Evolutionary conservation across 2,329 filamentous ascomycete species (phyloP), one percentile per base, ranked within the genome.

Genomic region (Drechslerella coelobrocha): DNA sequence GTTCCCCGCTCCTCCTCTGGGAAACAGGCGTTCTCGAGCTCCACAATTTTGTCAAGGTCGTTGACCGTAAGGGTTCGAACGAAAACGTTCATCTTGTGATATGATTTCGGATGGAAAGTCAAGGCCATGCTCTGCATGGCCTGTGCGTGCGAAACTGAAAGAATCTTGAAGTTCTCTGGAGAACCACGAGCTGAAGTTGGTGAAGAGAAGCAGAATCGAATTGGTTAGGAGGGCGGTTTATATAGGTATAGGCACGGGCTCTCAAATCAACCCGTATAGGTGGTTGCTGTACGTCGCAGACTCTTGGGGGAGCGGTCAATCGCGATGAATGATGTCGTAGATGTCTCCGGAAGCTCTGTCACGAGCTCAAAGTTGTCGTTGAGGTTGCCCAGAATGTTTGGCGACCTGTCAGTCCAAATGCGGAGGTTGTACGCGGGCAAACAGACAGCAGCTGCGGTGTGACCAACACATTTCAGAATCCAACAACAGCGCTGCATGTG

Each of bases 81-180:
- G 23, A 66, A 72, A 12, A 72, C 50, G 14, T 47, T 21, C 60
- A 61, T 66, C 43, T 72, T 72, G 39, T 54, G 48, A 2, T 48
- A 47, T 23, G 39, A 23, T 31, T 72, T 72, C 1, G 68, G 68
- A 45, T 72, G 68, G 50, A 72, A 72, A 10, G 68, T 72, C 24
- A 72, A 61, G 55, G 68, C 68, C 68, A 72, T 72, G 68, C 61
- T 57, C 34, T 65, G 61, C 68, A 72, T 66, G 66, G 59, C 66
- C 66, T 60, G 59, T 1, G 59, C 31, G 48, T 71, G 59, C n/a
- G 62, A 50, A 23, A 60, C 47, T 12, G 66, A 62, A 37, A 71
- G 66, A 63, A 71, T 71, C 23, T 48, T 71, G 66, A 21, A 45
- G n/a, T 19, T 17, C 9, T 5, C 7, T 5, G 5, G 5, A 17